Evolutionary conservation across 345 rosid genomes (phyloP).

Genomic region (Cochlearia excelsa): DNA sequence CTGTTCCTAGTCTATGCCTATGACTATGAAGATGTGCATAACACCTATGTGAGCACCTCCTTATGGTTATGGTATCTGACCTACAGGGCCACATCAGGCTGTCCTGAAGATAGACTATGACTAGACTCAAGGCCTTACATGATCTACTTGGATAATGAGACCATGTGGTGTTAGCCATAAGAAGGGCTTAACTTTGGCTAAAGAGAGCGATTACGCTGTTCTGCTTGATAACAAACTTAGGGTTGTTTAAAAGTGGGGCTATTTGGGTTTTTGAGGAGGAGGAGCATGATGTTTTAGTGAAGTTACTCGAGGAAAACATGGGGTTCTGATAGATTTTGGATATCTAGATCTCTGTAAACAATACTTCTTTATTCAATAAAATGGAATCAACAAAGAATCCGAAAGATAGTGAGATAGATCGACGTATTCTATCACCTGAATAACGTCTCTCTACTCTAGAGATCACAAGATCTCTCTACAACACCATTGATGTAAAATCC

Average conservation of each 20-base stretch:
- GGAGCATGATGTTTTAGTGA: conserved; percentile 55
- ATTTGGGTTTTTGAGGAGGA: conserved; percentile 62
- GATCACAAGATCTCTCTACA: too few species aligned
- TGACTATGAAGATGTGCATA: conserved; percentile 62
- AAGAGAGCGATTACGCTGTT: conserved; percentile 80
- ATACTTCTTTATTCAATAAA: too few species aligned
- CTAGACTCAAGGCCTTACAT: conserved; percentile 71
- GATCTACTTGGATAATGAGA: conserved; percentile 72
- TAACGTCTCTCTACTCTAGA: too few species aligned
- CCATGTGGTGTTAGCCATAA: conserved; percentile 61
- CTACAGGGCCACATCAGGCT: conserved; percentile 54
- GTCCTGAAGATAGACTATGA: conserved; percentile 57
- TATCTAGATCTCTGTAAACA: too few species aligned
- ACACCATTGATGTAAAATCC: too few species aligned
- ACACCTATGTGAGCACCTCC: conserved; percentile 86
- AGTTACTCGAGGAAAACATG: conserved; percentile 41
- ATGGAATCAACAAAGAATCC: conserved; percentile 35
- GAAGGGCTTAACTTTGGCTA: conserved; percentile 80
- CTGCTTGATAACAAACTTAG: conserved; percentile 86
- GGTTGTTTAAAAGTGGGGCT: conserved; percentile 69
- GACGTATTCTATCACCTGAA: too few species aligned
- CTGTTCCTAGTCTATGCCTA: conserved; percentile 81
- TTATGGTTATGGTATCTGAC: conserved; percentile 61
- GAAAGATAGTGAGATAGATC: conserved; percentile 46
- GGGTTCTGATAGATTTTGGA: too few species aligned